Evolutionary conservation across 352 stramenopile species (phyloP).

Genomic region (Phytophthora kernoviae): DNA sequence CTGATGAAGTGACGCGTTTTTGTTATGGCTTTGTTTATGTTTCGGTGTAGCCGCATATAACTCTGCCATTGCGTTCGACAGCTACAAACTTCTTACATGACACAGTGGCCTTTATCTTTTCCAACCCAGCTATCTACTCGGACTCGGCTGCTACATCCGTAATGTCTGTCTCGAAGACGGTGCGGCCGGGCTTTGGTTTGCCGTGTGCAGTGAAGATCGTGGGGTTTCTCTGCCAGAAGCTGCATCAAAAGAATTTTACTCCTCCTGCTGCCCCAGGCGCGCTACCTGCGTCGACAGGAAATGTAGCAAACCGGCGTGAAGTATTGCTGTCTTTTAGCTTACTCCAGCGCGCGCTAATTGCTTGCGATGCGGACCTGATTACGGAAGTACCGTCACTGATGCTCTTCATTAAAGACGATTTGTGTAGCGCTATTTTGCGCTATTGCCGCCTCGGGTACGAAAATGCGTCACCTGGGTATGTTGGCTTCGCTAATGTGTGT

Average conservation of each 20-base stretch:
- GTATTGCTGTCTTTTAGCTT: conserved; percentile 76
- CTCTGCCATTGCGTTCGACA: conserved; percentile 60
- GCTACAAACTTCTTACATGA: conserved; percentile 70
- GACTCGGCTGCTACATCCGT: conserved; percentile 16
- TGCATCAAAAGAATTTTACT: conserved; percentile 51
- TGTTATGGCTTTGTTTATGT: conserved; percentile 11
- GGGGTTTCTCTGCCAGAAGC: conserved; percentile 83
- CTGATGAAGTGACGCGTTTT: neutral
- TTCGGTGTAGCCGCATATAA: conserved; percentile 56
- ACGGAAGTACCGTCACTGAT: conserved; percentile 67
- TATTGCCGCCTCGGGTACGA: conserved; percentile 73
- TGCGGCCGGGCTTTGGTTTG: conserved; percentile 58
- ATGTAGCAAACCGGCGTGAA: conserved; percentile 50
- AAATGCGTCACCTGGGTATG: neutral
- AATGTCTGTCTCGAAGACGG: neutral
- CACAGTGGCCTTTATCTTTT: conserved; percentile 72
- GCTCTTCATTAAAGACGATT: conserved; percentile 85
- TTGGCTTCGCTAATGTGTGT: neutral
- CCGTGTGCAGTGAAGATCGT: conserved; percentile 82
- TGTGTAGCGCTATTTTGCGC: conserved; percentile 74
- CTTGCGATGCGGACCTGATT: conserved; percentile 57
- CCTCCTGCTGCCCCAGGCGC: conserved; percentile 26
- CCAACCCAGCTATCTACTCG: conserved; percentile 53
- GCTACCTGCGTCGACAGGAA: conserved; percentile 16
- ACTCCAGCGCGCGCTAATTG: conserved; percentile 55